Conservation (phyloP, 192 early-diverging fungal genomes). For the Rhizophlyctis rosea region DNA sequence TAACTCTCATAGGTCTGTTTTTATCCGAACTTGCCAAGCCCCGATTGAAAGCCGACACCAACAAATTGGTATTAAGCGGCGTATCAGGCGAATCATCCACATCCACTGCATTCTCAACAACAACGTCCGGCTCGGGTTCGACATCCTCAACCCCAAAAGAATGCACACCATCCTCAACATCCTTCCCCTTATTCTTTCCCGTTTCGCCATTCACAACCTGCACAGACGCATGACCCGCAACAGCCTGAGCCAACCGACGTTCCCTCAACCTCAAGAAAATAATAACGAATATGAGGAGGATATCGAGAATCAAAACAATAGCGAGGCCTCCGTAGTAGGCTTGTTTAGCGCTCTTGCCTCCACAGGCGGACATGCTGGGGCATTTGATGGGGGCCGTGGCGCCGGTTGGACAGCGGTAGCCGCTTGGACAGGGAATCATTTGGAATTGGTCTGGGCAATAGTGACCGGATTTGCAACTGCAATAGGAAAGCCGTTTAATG, state of each 20-base stretch:
- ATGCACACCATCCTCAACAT: neutral
- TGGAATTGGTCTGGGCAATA: too few species aligned
- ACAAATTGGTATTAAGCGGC: neutral
- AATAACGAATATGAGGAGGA: slow-evolving; percentile 5
- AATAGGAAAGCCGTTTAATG: too few species aligned
- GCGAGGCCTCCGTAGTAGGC: slow-evolving; percentile 13
- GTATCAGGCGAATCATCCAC: neutral
- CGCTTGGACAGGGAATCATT: too few species aligned
- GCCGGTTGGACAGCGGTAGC: too few species aligned
- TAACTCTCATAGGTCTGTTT: slow-evolving; percentile 21
- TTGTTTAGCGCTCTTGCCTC: neutral
- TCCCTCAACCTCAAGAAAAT: neutral
- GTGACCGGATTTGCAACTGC: too few species aligned
- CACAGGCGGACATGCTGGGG: slow-evolving; percentile 1
- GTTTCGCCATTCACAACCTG: neutral
- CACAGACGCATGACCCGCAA: too few species aligned
- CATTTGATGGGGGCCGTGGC: slow-evolving; percentile 11
- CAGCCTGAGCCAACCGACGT: neutral
- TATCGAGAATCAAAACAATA: slow-evolving; percentile 12
- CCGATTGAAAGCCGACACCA: neutral
- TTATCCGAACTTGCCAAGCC: slow-evolving; percentile 5
- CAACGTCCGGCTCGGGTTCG: neutral
- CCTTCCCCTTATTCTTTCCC: neutral
- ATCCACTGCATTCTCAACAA: neutral
- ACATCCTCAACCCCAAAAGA: too few species aligned